Evolutionary conservation across 192 early-diverging fungal genomes (phyloP).

Genomic region (Backusella circina): DNA sequence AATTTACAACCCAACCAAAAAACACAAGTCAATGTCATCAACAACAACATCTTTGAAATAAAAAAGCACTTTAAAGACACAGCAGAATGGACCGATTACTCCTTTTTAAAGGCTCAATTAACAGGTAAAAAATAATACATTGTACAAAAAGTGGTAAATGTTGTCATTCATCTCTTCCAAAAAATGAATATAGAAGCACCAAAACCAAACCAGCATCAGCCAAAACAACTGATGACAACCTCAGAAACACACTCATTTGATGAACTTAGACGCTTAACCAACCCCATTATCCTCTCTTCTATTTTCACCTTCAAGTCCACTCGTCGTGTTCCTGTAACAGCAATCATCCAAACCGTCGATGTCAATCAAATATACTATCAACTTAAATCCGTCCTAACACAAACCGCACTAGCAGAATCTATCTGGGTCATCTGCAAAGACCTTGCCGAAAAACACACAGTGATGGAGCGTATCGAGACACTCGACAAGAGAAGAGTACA

Average conservation of each 20-base stretch:
- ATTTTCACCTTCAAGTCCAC: background rate
- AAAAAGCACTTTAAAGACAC: background rate
- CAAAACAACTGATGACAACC: background rate
- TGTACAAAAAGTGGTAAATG: background rate
- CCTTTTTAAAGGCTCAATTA: background rate
- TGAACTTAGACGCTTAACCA: background rate
- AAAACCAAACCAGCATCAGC: background rate
- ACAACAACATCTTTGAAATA: background rate
- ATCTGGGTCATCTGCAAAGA: constrained; percentile 12
- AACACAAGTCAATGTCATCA: background rate
- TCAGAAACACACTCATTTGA: constrained; percentile 1
- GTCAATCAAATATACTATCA: background rate
- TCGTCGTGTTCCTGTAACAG: constrained; percentile 2
- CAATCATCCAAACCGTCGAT: background rate
- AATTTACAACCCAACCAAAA: background rate
- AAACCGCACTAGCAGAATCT: constrained; percentile 1
- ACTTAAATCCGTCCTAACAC: constrained; percentile 1
- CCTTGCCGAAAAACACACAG: background rate
- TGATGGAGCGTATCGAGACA: background rate
- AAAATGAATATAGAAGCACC: background rate
- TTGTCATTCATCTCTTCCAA: background rate
- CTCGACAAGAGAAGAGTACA: background rate
- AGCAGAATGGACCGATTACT: background rate
- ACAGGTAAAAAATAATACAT: background rate
- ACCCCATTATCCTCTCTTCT: background rate